Base-by-base conservation (phyloP, 306 rosid species). In the Cercis canadensis region DNA sequence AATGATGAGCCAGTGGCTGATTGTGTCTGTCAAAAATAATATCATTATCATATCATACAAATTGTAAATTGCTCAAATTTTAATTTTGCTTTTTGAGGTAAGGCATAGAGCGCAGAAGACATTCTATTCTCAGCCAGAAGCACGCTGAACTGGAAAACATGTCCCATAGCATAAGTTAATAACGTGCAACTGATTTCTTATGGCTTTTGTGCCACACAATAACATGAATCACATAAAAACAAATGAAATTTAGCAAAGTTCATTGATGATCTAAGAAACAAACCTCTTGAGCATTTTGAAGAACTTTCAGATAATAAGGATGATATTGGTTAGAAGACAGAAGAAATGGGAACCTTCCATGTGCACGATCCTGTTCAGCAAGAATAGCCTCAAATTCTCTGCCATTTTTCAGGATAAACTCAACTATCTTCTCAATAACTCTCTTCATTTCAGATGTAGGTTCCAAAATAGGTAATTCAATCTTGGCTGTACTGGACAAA, bases 281-380 rank as follows among this genome's bases (percentile, higher is more conserved):
- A 31, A 92, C 97, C 91, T 85, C 86, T 46, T 83, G 84, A 62
- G 82, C 67, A 65, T 74, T 75, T 65, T 84, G 84, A 73, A 92
- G 96, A 65, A 73, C 85, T 60, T 81, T 82, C 45, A 84, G 57
- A 82, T 92, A 92, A 79, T 85, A 92, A 40, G 93, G 70, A 77
- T 89, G 88, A 66, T 92, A 92, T 36, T 64, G 87, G 58, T 92
- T 87, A 18, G 92, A 82, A 32, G 96, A 86, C 74, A 89, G 59
- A 67, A 92, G 96, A 85, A 92, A 92, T 18, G 87, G 87, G 76
- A 92, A 92, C 76, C 96, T 87, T 84, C 96, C 93, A 64, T 87
- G 83, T 49, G 82, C 80, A 34, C 88, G 86, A 72, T 92, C 92
- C 83, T 92, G 97, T 34, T 89, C 93, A 32, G 83, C 80, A 43